phyloP scores from a whole-genome alignment of 2,329 filamentous ascomycete genomes.

The Penicillium rolfsii region DNA sequence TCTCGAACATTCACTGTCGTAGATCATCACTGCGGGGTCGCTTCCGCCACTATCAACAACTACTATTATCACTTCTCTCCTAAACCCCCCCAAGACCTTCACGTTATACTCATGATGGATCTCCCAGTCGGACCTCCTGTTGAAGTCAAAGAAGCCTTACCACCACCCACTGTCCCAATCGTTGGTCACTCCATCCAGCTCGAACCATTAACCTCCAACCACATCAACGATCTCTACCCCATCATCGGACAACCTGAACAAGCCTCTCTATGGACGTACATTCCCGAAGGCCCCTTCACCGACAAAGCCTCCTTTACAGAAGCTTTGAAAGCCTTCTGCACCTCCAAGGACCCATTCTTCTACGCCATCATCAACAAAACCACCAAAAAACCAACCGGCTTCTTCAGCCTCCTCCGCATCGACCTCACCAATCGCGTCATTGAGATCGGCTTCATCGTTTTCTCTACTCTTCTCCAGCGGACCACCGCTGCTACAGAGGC shows the following conservation, averaged over 20 bases:
- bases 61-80: background rate
- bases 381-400: constrained; percentile 18
- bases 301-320: constrained; percentile 34
- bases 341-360: constrained; percentile 41
- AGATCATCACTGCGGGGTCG: background rate
- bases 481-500: constrained; percentile 61
- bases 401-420: constrained; percentile 49
- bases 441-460: constrained; percentile 61
- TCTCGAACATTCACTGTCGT: background rate
- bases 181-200: constrained; percentile 22
- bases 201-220: constrained; percentile 23
- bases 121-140: constrained; percentile 14
- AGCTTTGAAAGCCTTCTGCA: constrained; percentile 26
- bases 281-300: constrained; percentile 38
- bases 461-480: constrained; percentile 54
- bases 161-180: constrained; percentile 15
- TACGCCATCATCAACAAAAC: constrained; percentile 47
- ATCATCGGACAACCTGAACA: constrained; percentile 24
- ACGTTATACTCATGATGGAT: constrained; percentile 2
- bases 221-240: constrained; percentile 29
- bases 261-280: constrained; percentile 42
- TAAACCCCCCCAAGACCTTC: background rate
- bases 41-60: background rate
- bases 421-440: constrained; percentile 54
- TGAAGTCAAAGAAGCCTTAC: constrained; percentile 11